Evolutionary conservation across 2,329 filamentous ascomycete species (phyloP).

Genomic region (Exophiala calicioides): DNA sequence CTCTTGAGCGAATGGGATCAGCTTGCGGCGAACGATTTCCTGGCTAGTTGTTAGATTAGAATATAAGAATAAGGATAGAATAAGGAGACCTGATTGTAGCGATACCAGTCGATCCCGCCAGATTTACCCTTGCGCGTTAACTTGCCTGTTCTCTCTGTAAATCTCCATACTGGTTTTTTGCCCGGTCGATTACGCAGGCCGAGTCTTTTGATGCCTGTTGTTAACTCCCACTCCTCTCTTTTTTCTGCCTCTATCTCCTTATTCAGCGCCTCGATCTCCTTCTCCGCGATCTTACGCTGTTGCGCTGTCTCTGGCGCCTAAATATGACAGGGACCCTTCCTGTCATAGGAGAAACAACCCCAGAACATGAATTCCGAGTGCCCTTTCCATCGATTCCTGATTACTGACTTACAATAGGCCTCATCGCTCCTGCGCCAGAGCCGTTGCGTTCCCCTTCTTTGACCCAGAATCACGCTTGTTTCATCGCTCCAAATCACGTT

Average conservation of each 20-base stretch:
- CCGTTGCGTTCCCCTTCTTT: constrained; percentile 1
- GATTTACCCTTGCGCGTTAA: not conserved
- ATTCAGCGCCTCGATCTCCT: not conserved
- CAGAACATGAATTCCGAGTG: not conserved
- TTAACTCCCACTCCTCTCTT: not conserved
- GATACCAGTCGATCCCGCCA: not conserved
- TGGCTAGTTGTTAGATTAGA: constrained; percentile 1
- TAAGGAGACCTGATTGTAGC: not conserved
- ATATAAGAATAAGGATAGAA: not conserved
- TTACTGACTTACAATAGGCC: not conserved
- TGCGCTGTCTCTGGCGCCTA: not conserved
- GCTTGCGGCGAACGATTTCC: constrained; percentile 15
- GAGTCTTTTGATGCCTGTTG: not conserved
- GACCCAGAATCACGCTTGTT: not conserved
- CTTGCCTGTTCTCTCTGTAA: not conserved
- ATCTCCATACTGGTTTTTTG: not conserved
- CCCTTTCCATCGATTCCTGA: not conserved
- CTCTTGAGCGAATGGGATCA: not conserved
- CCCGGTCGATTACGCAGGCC: not conserved
- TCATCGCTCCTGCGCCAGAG: constrained; percentile 13
- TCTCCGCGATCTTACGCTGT: constrained; percentile 35
- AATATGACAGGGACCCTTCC: constrained; percentile 4
- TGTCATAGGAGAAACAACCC: not conserved
- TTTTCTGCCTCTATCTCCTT: not conserved
- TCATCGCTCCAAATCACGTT: not conserved